These are phyloP conservation scores for Iodosphaeria phyllophila DNA, from an alignment of 2,329 filamentous ascomycete genomes.

Conservation along the genomic window DNA sequence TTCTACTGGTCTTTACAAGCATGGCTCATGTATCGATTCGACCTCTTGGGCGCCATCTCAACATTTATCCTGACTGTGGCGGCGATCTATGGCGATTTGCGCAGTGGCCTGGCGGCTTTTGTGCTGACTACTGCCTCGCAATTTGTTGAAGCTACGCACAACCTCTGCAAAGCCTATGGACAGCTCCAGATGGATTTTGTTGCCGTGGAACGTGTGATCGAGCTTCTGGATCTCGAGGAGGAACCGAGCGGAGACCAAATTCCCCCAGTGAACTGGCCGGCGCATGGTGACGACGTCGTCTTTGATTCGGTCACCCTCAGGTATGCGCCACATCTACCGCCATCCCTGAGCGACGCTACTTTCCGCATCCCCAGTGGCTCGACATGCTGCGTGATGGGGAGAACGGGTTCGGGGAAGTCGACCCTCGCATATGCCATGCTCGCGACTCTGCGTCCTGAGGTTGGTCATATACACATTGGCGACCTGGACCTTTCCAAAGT, in stretches of 20 bases:
- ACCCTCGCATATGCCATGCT: constrained; percentile 46
- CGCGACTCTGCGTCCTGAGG: constrained; percentile 30
- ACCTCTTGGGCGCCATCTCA: constrained; percentile 50
- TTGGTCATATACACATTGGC: constrained; percentile 35
- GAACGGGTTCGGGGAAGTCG: constrained; percentile 76
- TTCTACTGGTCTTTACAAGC: constrained; percentile 84
- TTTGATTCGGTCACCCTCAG: constrained; percentile 64
- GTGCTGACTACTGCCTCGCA: constrained; percentile 54
- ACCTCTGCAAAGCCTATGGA: constrained; percentile 63
- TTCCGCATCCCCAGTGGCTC: constrained; percentile 52
- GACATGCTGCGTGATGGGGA: constrained; percentile 52
- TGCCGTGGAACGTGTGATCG: constrained; percentile 70
- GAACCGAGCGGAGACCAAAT: constrained; percentile 48
- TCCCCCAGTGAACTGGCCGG: constrained; percentile 64
- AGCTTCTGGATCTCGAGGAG: constrained; percentile 61
- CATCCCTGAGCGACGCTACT: constrained; percentile 47
- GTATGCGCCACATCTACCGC: constrained; percentile 62
- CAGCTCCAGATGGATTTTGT: constrained; percentile 85
- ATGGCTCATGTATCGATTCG: constrained; percentile 71
- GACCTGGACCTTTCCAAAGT: constrained; percentile 30
- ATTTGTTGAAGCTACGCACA: constrained; percentile 53
- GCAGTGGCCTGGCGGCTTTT: constrained; percentile 67
- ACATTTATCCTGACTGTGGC: constrained; percentile 57
- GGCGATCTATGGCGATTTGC: constrained; percentile 56
- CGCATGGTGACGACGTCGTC: constrained; percentile 47